These are phyloP conservation scores for Albugo laibachii DNA, from an alignment of 352 stramenopile species.

Conservation along the genomic window DNA sequence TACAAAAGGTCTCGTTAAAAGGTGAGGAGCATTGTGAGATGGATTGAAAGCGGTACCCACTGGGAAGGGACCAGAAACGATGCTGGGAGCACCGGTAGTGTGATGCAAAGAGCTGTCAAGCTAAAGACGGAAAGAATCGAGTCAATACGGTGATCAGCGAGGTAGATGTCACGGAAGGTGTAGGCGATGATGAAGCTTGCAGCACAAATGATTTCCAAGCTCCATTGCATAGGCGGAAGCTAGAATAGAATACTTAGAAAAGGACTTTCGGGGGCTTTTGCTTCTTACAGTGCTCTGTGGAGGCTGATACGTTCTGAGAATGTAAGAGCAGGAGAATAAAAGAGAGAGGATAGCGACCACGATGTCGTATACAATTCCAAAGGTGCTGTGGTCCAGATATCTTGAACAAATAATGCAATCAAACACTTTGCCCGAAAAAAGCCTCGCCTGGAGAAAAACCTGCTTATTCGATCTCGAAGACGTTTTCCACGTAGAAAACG, in stretches of 20 bases:
- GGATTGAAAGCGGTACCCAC: conserved; percentile 17
- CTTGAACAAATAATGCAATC: conserved; percentile 9
- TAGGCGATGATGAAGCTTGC: conserved; percentile 44
- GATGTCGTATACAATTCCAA: conserved; percentile 41
- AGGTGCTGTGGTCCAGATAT: conserved; percentile 57
- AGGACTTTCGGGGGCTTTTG: not conserved
- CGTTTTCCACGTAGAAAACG: no score
- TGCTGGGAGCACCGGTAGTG: conserved; percentile 49
- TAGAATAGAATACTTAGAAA: conserved; percentile 8
- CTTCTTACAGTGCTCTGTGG: not conserved
- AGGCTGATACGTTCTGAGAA: conserved; percentile 61
- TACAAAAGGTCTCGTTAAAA: conserved; percentile 4
- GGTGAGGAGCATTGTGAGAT: not conserved
- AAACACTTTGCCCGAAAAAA: no score
- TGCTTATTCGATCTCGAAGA: no score
- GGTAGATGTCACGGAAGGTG: conserved; percentile 44
- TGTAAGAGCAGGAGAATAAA: conserved; percentile 43
- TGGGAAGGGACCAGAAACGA: conserved; percentile 60
- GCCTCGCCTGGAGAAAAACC: no score
- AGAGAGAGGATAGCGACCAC: conserved; percentile 33
- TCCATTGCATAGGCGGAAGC: conserved; percentile 48
- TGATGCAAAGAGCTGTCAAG: conserved; percentile 33
- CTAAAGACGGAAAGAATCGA: conserved; percentile 37
- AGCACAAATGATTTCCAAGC: conserved; percentile 41
- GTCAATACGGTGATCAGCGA: conserved; percentile 39